Base-by-base conservation (phyloP, 2,329 filamentous ascomycete genomes). In the Gyromitra esculenta region DNA sequence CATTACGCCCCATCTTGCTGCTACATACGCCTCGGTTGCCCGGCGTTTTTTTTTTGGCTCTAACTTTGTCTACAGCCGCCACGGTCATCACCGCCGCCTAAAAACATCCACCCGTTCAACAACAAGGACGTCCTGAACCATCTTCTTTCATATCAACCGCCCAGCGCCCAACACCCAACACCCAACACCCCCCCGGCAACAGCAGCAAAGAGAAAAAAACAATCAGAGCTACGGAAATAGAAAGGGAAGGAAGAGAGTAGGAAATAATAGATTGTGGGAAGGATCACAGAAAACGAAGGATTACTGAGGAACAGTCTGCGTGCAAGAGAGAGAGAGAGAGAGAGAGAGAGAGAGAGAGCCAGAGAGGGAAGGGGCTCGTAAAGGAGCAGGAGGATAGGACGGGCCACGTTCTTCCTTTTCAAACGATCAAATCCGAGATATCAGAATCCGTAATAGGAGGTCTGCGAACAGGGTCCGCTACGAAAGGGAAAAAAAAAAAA, bases 51-150 rank as follows among this genome's bases (percentile, higher is more conserved):
- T 21, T 64, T 66, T 73, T 57, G 9, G 52, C 39, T 31, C 43
- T 41, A 50, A 66, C 56, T 60, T 18, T 73, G 52, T 48, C 50
- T 73, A 73, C 70, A 73, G 70, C 62, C 70, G 62, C 70, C 70
- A 73, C 70, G 70, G 70, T 66, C 70, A 73, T 73, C 70, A 50
- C 70, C 65, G 65, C 65, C 60, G 70, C 70, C 70, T 73, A 73
- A 73, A 73, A 73, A 52, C 59, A 48, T 43, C 70, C 62, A 65
- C 50, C 48, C 60, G 35, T 50, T 35, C 59, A 56, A 45, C 59
- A 64, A 63, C 60, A 39, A 48, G 60, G 56, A 56, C 35, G 21
- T 15, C 37, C 68, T 56, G 59, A 56, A 31, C 48, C 45, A 18
- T 25, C 39, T 66, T 43, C 63, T 39, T 25, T 41, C 50, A 52